Percentiles rank a stretch among this genome's conserved stretches.
phyloP scores from a whole-genome alignment of 2,329 filamentous ascomycete genomes.

The Talaromyces sp. region DNA sequence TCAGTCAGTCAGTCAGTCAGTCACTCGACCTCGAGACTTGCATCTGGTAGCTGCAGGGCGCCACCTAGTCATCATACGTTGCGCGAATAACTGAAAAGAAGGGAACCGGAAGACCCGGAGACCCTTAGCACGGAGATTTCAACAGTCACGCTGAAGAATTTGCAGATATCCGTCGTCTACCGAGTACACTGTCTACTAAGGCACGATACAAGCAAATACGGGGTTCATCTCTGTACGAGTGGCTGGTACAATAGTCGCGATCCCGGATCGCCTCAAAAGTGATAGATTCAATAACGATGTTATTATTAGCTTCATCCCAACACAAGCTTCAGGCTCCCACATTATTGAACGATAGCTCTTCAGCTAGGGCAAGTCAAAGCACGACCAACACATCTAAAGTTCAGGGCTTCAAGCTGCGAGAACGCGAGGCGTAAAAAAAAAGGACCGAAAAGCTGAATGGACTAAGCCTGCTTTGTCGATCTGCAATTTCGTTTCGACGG shows the following conservation, averaged over 20 bases:
- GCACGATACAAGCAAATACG: not conserved
- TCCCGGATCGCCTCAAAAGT: not conserved
- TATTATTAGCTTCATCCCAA: conserved; percentile 6
- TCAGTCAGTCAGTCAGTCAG: not conserved
- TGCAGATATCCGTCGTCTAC: not conserved
- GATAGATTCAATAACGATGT: not conserved
- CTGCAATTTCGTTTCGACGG: not conserved
- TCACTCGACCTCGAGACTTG: not conserved
- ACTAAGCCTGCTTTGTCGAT: conserved; percentile 15
- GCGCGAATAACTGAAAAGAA: not conserved
- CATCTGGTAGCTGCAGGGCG: not conserved
- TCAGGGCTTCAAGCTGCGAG: not conserved
- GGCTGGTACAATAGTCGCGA: not conserved
- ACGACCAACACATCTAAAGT: not conserved
- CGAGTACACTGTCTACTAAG: not conserved
- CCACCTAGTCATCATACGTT: conserved; percentile 5
- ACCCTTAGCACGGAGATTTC: not conserved
- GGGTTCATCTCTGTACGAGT: not conserved
- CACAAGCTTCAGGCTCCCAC: not conserved
- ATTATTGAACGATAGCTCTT: not conserved
- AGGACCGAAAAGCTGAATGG: not conserved
- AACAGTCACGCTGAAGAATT: conserved; percentile 1
- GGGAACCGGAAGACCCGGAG: conserved; percentile 1
- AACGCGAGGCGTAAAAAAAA: not conserved
- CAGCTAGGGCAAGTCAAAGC: not conserved